Evolutionary conservation across 257 asterid genomes (phyloP), one percentile per base, ranked within the genome.

Genomic region (Scutellaria barbata): DNA sequence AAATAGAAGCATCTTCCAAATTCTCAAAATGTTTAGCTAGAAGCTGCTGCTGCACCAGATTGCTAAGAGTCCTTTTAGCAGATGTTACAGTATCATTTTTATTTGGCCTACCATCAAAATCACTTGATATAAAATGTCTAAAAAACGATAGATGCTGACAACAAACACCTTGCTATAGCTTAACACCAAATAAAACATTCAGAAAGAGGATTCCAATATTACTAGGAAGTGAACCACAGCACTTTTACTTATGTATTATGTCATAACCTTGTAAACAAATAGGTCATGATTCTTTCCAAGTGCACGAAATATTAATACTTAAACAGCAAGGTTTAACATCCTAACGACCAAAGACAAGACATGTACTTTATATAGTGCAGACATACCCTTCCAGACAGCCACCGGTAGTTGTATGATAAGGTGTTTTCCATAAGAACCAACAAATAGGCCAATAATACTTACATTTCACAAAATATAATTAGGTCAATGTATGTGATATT

Each of bases 251-350:
- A 30, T 8, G 43, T 9, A 25, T 37, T 13, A 22, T 45, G 40
- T 41, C 61, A 51, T 25, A 33, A 51, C n/a, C 37, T 7, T 0
- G 51, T 33, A 7, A 14, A 53, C 13, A 13, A 45, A 22, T 20
- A 53, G 10, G 48, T 6, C 55, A 40, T 16, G 60, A 30, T 30
- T 42, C 9, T 30, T 58, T 63, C 14, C 12, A 57, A 58, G 40
- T 57, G 63, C 61, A 18, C 30, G 45, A 40, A 56, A 45, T 43
- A 56, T 16, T 58, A 65, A 30, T 12, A 5, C 20, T 37, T 10
- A 54, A 9, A 53, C 17, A 63, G 50, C 51, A 14, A 48, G 56
- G 73, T 50, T 75, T 41, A 13, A 53, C 74, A 14, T n/a, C 56
- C 16, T 40, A 9, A 40, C 53, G 39, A 47, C 54, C 33, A 20